These are phyloP conservation scores for Amanita pseudoporphyria DNA, from an alignment of 768 basidiomycete genomes.

Conservation along the genomic window DNA sequence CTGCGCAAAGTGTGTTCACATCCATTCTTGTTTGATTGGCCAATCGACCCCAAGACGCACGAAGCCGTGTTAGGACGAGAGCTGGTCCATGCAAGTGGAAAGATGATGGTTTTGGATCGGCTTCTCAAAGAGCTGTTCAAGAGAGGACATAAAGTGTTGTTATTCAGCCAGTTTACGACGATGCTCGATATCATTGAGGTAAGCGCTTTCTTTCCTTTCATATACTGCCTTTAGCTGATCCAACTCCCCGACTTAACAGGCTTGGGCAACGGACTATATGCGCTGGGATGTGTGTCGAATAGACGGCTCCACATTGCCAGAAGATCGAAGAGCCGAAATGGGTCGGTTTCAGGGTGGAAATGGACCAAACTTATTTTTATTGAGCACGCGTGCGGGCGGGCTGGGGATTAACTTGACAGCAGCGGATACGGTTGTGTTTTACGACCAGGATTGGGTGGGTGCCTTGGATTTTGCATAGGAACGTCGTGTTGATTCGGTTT, in stretches of 20 bases:
- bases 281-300: slow-evolving; percentile 82
- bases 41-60: slow-evolving; percentile 50
- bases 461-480: not conserved
- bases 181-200: slow-evolving; percentile 96
- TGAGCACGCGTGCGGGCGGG: slow-evolving; percentile 75
- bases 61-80: slow-evolving; percentile 65
- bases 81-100: slow-evolving; percentile 80
- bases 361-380: slow-evolving; percentile 67
- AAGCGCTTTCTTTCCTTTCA: slow-evolving; percentile 7
- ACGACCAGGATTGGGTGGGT: slow-evolving; percentile 84
- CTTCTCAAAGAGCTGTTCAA: slow-evolving; percentile 76
- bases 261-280: slow-evolving; percentile 85
- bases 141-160: slow-evolving; percentile 73
- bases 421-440: slow-evolving; percentile 90
- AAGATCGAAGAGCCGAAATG: slow-evolving; percentile 81
- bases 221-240: not conserved
- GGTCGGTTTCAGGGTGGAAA: slow-evolving; percentile 67
- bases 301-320: slow-evolving; percentile 78
- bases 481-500: not conserved
- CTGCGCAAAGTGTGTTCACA: slow-evolving; percentile 94
- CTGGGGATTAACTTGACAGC: slow-evolving; percentile 74
- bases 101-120: slow-evolving; percentile 94
- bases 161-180: slow-evolving; percentile 90
- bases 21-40: slow-evolving; percentile 87
- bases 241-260: slow-evolving; percentile 29